Evolutionary conservation across 495 filamentous ascomycete species (phyloP), one percentile per base, ranked within the genome.

Genomic region (Penicillium diatomitis): DNA sequence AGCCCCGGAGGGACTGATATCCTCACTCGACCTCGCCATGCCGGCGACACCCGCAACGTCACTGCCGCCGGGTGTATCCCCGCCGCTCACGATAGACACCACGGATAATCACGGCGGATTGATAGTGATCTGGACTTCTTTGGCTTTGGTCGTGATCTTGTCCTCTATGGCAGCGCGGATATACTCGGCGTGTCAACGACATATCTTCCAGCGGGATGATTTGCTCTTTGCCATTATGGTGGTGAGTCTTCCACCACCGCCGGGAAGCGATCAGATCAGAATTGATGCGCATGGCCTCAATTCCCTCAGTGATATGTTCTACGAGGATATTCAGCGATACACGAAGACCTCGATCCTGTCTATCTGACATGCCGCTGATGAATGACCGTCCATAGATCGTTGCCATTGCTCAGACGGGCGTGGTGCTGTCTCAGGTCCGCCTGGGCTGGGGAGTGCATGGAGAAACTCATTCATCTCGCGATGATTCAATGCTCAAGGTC

Each of bases 41-140:
- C 34, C 34, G 44, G 31, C 37, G 38, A 10, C 42, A 29, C 28
- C 41, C 10, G 9, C 49, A 28, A 44, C 27, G 31, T 7, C 41
- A 29, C 32, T 54, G 7, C 55, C 56, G 2, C 45, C 53, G 2
- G 56, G 51, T 1, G 42, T 64, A 3, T 55, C 38, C 6, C 47
- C 61, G 8, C 63, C 61, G 30, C 51, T 64, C 8, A 60, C 56
- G 7, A 41, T 47, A 6, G 53, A 66, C 30, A 66, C 58, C 39
- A 51, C 53, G 2, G 12, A 62, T 35, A 52, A 66, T 32, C 63
- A 64, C 34, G 63, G 55, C 27, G 63, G 57, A 7, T 39, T 64
- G 36, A 41, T 66, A n/a, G 61, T 62, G 8, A 51, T 66, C 0
- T 47, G 62, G 12, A 58, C 63, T 2, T 55, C 56, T 0, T 47